Percentiles rank a stretch among this genome's conserved stretches.
These are phyloP conservation scores for Corylus heterophylla DNA, from an alignment of 306 rosid species.

Conservation along the genomic window DNA sequence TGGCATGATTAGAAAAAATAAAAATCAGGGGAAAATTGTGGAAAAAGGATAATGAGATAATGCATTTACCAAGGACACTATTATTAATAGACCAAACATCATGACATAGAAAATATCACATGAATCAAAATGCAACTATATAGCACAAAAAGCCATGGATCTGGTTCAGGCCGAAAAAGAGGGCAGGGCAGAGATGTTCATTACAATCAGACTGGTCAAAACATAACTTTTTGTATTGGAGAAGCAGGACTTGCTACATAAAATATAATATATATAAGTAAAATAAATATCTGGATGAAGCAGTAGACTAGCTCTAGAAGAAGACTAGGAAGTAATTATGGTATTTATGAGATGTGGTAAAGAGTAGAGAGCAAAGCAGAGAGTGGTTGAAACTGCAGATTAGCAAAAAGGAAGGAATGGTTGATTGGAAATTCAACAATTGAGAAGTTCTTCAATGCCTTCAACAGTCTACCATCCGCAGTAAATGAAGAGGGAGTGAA, in stretches of 20 bases:
- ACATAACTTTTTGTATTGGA: no score
- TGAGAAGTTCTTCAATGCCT: neutral
- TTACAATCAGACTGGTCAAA: no score
- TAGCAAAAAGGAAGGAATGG: neutral
- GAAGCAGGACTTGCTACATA: no score
- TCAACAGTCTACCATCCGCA: neutral
- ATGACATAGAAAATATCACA: no score
- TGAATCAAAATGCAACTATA: neutral
- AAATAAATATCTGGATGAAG: neutral
- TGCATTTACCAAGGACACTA: no score
- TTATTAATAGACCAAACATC: no score
- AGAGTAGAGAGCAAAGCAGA: slow-evolving; percentile 2
- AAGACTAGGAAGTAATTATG: slow-evolving; percentile 12
- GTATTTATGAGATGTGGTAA: slow-evolving; percentile 23
- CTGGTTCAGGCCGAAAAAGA: neutral
- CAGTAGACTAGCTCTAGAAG: neutral
- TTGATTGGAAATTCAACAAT: slow-evolving; percentile 6
- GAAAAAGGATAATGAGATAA: no score
- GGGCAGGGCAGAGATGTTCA: no score
- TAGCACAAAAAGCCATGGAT: neutral
- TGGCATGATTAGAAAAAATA: no score
- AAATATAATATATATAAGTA: neutral
- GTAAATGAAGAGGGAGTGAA: neutral
- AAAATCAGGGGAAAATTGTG: no score
- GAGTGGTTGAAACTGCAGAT: slow-evolving; percentile 24